Percentiles rank a stretch among this genome's conserved stretches.
Conservation (phyloP, 176 grass and related monocot genomes). For the Oryza nivara region DNA sequence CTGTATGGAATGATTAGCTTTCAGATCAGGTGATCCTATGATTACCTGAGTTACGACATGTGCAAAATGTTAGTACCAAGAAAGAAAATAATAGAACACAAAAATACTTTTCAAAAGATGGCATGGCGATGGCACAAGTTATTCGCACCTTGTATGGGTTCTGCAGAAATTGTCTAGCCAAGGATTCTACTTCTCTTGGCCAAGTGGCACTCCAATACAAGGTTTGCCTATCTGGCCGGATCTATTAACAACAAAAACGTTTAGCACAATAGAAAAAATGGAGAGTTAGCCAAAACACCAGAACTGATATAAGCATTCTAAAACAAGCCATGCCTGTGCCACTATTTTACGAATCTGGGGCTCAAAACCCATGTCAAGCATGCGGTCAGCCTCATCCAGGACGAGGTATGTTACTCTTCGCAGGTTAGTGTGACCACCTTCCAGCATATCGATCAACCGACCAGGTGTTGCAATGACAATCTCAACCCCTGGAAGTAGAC, state of each 20-base stretch:
- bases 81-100: background rate
- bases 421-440: conserved; percentile 86
- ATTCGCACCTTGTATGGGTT: conserved; percentile 87
- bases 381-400: conserved; percentile 94
- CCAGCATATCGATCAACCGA: conserved; percentile 89
- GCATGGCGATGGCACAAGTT: background rate
- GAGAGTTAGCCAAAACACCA: background rate
- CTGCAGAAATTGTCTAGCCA: conserved; percentile 84
- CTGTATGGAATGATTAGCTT: conserved; percentile 97
- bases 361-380: conserved; percentile 99
- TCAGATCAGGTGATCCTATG: conserved; percentile 90
- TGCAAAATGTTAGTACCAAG: conserved; percentile 20
- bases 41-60: conserved; percentile 66
- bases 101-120: background rate
- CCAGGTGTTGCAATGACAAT: conserved; percentile 94
- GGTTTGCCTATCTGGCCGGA: conserved; percentile 94
- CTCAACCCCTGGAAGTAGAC: conserved; percentile 66
- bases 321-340: conserved; percentile 62
- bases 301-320: background rate
- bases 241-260: conserved; percentile 54
- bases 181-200: conserved; percentile 90
- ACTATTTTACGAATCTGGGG: conserved; percentile 95
- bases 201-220: conserved; percentile 99
- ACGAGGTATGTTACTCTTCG: conserved; percentile 89
- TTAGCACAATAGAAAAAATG: background rate